These are phyloP conservation scores for Ascochyta rabiei DNA, from an alignment of 2,329 filamentous ascomycete species.

Conservation along the genomic window DNA sequence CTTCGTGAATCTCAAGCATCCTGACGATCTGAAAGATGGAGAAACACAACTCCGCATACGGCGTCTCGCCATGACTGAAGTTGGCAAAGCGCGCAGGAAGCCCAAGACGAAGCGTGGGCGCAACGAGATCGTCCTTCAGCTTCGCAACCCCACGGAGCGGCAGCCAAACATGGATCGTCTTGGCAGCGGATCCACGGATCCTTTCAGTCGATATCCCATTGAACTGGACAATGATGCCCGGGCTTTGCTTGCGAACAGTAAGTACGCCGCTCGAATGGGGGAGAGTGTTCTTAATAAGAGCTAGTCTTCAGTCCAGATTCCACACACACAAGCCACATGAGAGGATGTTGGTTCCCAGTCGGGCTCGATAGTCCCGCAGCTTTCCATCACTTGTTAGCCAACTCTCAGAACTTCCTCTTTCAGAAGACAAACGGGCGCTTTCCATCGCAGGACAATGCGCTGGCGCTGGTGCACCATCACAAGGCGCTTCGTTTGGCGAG, in stretches of 20 bases:
- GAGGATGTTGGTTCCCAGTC: constrained; percentile 37
- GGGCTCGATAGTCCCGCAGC: constrained; percentile 28
- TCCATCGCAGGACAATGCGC: constrained; percentile 26
- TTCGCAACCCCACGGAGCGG: constrained; percentile 20
- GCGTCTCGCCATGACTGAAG: constrained; percentile 42
- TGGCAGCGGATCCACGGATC: constrained; percentile 31
- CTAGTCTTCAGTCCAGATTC: constrained; percentile 34
- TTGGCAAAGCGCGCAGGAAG: constrained; percentile 36
- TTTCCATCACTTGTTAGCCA: constrained; percentile 36
- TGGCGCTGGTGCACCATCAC: constrained; percentile 31
- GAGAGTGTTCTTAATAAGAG: constrained; percentile 13
- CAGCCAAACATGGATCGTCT: constrained; percentile 24
- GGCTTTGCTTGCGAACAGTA: constrained; percentile 34
- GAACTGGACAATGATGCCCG: constrained; percentile 31
- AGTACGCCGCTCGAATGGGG: background rate
- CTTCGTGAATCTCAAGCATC: constrained; percentile 41
- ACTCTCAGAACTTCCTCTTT: constrained; percentile 35
- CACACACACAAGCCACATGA: constrained; percentile 28
- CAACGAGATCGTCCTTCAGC: constrained; percentile 37
- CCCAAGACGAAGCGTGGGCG: constrained; percentile 34
- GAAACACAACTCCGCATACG: constrained; percentile 40
- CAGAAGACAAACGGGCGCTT: constrained; percentile 28
- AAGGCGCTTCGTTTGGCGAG: constrained; percentile 27
- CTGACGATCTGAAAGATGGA: constrained; percentile 40
- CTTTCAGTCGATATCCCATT: constrained; percentile 35